Percentiles rank a stretch among this genome's conserved stretches.
Conservation (phyloP, 768 basidiomycete genomes). For the Xerocomellus amylosporus region DNA sequence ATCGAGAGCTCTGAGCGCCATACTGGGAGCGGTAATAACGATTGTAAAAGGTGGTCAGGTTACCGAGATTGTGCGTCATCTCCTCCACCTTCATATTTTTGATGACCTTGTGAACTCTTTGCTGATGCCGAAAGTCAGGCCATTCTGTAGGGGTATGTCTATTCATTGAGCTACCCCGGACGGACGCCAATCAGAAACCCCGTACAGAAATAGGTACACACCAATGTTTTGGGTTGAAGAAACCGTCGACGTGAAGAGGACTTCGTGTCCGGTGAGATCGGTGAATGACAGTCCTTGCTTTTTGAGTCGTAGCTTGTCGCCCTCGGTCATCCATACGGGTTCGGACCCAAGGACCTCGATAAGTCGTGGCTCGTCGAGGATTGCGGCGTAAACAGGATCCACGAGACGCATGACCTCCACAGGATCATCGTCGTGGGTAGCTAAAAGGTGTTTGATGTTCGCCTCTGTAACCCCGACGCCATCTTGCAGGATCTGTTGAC, state of each 20-base stretch:
- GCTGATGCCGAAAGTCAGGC: conserved; percentile 14
- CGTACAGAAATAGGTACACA: background rate
- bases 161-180: background rate
- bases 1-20: conserved; percentile 39
- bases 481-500: background rate
- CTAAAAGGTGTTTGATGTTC: conserved; percentile 3
- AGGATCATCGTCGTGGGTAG: conserved; percentile 7
- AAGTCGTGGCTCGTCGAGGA: conserved; percentile 17
- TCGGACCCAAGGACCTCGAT: conserved; percentile 13
- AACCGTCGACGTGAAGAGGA: conserved; percentile 4
- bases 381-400: conserved; percentile 9
- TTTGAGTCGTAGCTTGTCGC: conserved; percentile 1
- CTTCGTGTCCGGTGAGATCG: background rate
- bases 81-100: conserved; percentile 21
- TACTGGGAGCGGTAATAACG: conserved; percentile 25
- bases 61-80: conserved; percentile 34
- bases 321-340: conserved; percentile 8
- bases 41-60: conserved; percentile 41
- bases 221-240: background rate
- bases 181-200: background rate
- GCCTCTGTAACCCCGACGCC: background rate
- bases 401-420: conserved; percentile 16
- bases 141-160: conserved; percentile 6
- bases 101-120: conserved; percentile 9
- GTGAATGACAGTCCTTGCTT: background rate